Base-by-base conservation (phyloP, 176 grass and related monocot species). In the Canna indica region DNA sequence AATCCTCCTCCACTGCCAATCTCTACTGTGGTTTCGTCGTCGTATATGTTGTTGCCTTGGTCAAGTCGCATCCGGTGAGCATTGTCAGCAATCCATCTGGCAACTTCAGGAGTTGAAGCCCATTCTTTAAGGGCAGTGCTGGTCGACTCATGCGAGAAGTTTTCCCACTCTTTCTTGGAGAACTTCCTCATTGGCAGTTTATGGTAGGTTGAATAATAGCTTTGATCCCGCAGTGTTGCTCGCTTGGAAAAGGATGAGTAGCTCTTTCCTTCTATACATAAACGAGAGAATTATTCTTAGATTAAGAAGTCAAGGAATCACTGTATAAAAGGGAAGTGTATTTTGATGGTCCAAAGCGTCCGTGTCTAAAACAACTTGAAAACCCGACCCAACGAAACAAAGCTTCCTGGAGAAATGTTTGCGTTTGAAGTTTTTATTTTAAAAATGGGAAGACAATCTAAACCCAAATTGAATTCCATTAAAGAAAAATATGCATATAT, bases 191-290 rank as follows among this genome's bases (percentile, higher is more conserved):
- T 78, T 46, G 81, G 74, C 58, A 87, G 79, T 31, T 85, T 83
- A 53, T 97, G 93, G 77, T 83, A 92, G 36, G 84, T 92, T 8
- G 93, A 97, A 30, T 90, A 97, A 75, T 92, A 70, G 36, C 89
- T 83, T 76, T 86, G 67, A 1, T 92, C 24, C 24, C 27, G 54
- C 54, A 11, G 54, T 10, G 4, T 59, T 28, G n/a, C n/a, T 27
- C 7, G 54, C 24, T 59, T 59, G 7, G 1, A 6, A 10, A 26
- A 26, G 6, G 54, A 59, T 59, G 54, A 28, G 24, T 27, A 25
- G n/a, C 54, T 59, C 54, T 28, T 59, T 27, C 54, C 54, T 59
- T 18, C 15, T 46, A 0, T 7, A 46, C 9, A 12, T 46, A 46
- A 3, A 46, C 15, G 44, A 14, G 15, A 46, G 44, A 14, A n/a